A percentile compares a stretch with the other conserved stretches of the same genome.
phyloP scores from a whole-genome alignment of 371 early-diverging fungal species.

The Mortierella sp. region DNA sequence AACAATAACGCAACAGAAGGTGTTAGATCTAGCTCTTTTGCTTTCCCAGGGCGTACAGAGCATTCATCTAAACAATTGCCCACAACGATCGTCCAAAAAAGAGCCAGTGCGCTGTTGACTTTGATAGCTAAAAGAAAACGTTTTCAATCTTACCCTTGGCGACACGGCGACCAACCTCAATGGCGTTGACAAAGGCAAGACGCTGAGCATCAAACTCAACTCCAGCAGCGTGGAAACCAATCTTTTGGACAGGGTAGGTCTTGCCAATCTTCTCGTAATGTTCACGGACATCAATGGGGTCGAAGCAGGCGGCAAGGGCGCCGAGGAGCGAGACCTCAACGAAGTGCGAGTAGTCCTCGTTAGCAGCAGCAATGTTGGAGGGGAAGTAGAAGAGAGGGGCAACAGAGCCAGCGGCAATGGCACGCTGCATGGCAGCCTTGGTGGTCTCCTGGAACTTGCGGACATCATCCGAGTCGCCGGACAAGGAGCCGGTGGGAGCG shows the following conservation, averaged over 20 bases:
- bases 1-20: not conserved
- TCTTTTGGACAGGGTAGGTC: conserved; percentile 64
- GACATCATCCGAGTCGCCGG: conserved; percentile 86
- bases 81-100: not conserved
- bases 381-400: conserved; percentile 75
- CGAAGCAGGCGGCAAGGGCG: conserved; percentile 78
- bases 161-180: conserved; percentile 83
- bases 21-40: not conserved
- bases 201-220: conserved; percentile 52
- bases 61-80: not conserved
- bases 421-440: conserved; percentile 75
- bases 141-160: conserved; percentile 63
- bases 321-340: conserved; percentile 83
- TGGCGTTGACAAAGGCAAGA: conserved; percentile 70
- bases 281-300: conserved; percentile 88
- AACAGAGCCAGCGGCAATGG: conserved; percentile 73
- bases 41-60: not conserved
- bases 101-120: not conserved
- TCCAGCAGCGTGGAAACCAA: conserved; percentile 63
- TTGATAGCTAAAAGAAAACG: not conserved
- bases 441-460: conserved; percentile 80
- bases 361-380: conserved; percentile 47
- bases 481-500: conserved; percentile 79
- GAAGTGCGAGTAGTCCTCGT: conserved; percentile 73
- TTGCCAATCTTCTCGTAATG: conserved; percentile 62